Evolutionary conservation across 768 basidiomycete genomes (phyloP), one percentile per base, ranked within the genome.

Genomic region (Rhodosporidiobolus sp.): DNA sequence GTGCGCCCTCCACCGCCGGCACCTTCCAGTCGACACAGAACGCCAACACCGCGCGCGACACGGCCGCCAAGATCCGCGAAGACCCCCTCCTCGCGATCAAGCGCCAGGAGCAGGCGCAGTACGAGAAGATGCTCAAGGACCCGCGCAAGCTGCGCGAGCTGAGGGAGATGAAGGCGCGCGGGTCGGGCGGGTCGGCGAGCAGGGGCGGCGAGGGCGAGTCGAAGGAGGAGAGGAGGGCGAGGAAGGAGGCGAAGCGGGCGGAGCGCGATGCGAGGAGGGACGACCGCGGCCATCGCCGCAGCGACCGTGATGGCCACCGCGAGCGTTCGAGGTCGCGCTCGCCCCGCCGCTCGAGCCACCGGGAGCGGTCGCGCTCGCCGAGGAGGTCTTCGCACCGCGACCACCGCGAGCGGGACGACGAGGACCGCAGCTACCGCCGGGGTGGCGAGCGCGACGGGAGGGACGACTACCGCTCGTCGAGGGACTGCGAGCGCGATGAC

Each of bases 1-100:
- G 28, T 35, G 30, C 46, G 11, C 26, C 54, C 28, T 55, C 63
- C 0, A 55, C 70, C 8, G 71, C 67, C 30, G 75, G 70, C 9
- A 62, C 72, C 8, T 73, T 76, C 52, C 74, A 74, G 20, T 65
- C 74, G 16, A 63, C 70, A 17, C 67, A 96, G 80, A 96, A 94
- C 79, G 95, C 96, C 77, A 98, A 98, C 80, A 89, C 84, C 54
- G 84, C 83, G 45, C 89, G 94, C 43, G 96, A 99, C 78, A 86
- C 92, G 55, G 90, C 93, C 30, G 84, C 93, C 38, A 98, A 99
- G 82, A 89, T 99, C 72, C 89, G 96, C 46, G 96, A 98, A 81
- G 96, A 99, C 79, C 96, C 96, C 10, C 80, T 98, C 10, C 85
- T 99, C n/a, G 92, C 91, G 22, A 98, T 99, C 83, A 98, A 97